Evolutionary conservation across 306 rosid genomes (phyloP).

Genomic region (Astragalus glycyphyllos): DNA sequence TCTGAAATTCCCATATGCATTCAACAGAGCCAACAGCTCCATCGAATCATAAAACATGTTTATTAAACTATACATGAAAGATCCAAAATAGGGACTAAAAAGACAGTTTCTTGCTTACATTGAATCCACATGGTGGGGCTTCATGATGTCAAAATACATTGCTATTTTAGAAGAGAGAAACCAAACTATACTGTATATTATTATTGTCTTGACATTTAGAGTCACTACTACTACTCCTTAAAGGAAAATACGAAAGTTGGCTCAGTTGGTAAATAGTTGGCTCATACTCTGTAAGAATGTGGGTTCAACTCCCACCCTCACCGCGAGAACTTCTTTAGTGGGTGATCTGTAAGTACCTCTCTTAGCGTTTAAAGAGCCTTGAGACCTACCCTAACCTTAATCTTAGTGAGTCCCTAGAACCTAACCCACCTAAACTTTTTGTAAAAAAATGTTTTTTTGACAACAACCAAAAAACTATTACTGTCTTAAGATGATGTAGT

Average conservation of each 20-base stretch:
- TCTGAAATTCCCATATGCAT: slow-evolving; percentile 24
- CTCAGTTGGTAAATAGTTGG: neutral
- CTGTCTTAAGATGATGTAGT: slow-evolving; percentile 43
- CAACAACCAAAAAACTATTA: slow-evolving; percentile 29
- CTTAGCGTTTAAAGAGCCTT: neutral
- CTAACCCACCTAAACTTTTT: no score
- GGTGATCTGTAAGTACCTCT: neutral
- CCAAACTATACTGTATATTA: slow-evolving; percentile 11
- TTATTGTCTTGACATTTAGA: slow-evolving; percentile 24
- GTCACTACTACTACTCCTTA: neutral
- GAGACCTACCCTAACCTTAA: no score
- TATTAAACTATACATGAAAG: slow-evolving; percentile 35
- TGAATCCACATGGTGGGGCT: slow-evolving; percentile 46
- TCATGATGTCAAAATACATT: slow-evolving; percentile 16
- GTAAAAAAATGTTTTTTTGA: no score
- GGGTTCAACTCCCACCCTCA: neutral
- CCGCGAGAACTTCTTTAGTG: neutral
- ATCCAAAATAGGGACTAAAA: slow-evolving; percentile 26
- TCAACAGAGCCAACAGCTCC: slow-evolving; percentile 47
- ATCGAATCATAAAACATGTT: slow-evolving; percentile 38
- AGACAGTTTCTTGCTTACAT: slow-evolving; percentile 37
- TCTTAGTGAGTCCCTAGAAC: no score
- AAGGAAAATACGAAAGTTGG: neutral
- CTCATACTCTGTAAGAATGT: neutral
- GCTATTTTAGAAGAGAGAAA: slow-evolving; percentile 11